These are phyloP conservation scores for Gremmenia infestans DNA, from an alignment of 2,329 filamentous ascomycete species.

Conservation along the genomic window DNA sequence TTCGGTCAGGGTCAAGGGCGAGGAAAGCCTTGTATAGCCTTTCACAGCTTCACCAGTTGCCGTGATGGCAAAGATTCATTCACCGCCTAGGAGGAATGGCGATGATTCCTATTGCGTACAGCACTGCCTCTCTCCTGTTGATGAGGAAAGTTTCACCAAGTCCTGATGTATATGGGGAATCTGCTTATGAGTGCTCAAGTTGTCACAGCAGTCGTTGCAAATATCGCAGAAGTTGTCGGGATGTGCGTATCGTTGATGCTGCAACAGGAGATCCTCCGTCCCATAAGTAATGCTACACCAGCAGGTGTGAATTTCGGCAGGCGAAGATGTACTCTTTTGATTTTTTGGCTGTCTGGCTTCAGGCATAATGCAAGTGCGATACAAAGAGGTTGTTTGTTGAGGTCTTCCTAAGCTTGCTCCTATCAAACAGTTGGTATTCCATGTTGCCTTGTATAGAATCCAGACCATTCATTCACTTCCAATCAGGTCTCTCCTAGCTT, in stretches of 20 bases:
- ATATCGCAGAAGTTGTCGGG: neutral
- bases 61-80: too few species aligned
- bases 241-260: neutral
- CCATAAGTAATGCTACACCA: neutral
- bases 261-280: neutral
- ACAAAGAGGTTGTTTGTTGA: too few species aligned
- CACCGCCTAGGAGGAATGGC: too few species aligned
- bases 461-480: too few species aligned
- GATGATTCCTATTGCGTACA: neutral
- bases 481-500: too few species aligned
- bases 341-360: too few species aligned
- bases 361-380: too few species aligned
- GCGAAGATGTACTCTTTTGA: neutral
- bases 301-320: neutral
- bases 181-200: neutral
- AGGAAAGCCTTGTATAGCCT: neutral
- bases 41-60: too few species aligned
- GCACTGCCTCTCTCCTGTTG: neutral
- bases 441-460: too few species aligned
- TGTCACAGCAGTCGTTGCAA: neutral
- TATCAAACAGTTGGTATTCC: too few species aligned
- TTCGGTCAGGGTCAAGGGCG: neutral
- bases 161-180: neutral
- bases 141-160: neutral
- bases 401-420: too few species aligned